Evolutionary conservation across 352 stramenopile species (phyloP).

Genomic region (Phytophthora capsici): DNA sequence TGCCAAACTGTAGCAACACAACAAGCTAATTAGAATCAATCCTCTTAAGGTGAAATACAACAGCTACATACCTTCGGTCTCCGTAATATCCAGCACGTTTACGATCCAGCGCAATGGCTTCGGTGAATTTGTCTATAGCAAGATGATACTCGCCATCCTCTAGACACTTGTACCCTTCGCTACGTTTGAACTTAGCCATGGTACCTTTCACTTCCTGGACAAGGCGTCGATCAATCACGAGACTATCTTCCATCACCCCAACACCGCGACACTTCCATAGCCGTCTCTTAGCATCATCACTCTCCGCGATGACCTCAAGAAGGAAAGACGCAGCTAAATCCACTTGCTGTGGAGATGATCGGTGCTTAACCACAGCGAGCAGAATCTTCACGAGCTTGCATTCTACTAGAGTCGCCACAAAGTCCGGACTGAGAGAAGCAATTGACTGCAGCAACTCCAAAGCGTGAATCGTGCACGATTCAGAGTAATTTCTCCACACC

Average conservation of each 20-base stretch:
- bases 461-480: constrained; percentile 40
- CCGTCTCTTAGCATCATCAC: constrained; percentile 49
- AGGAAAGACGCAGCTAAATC: constrained; percentile 59
- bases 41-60: not conserved
- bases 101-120: constrained; percentile 90
- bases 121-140: constrained; percentile 93
- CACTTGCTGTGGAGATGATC: constrained; percentile 49
- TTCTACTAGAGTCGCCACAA: constrained; percentile 48
- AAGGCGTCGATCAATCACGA: constrained; percentile 50
- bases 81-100: constrained; percentile 92
- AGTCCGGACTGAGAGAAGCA: constrained; percentile 40
- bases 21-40: constrained; percentile 4
- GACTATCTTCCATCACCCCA: constrained; percentile 46
- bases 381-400: constrained; percentile 56
- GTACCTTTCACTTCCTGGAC: constrained; percentile 71
- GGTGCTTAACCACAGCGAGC: constrained; percentile 50
- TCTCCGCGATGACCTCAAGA: constrained; percentile 50
- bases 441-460: constrained; percentile 54
- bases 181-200: constrained; percentile 69
- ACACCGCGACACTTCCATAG: constrained; percentile 52
- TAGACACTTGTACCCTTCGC: constrained; percentile 92
- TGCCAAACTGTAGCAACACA: constrained; percentile 51
- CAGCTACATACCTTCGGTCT: constrained; percentile 76
- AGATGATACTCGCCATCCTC: constrained; percentile 88
- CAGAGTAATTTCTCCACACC: constrained; percentile 49